Conservation (phyloP, 75 land plant genomes). For the Azolla pinnata region DNA sequence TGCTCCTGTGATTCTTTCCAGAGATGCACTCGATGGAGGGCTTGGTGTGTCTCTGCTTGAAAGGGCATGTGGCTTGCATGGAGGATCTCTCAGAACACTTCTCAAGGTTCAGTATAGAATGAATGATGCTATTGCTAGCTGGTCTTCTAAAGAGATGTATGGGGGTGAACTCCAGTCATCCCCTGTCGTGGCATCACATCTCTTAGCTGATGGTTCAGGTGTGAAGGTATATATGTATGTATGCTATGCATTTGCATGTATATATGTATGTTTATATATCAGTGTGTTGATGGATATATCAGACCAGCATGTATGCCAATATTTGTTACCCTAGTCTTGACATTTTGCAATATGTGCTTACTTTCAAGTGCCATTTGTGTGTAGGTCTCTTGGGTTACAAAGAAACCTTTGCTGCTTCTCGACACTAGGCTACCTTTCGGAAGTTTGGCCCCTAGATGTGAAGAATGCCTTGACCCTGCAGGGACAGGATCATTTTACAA, state of each 20-base stretch:
- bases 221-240: slow-evolving; percentile 47
- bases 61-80: slow-evolving; percentile 52
- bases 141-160: slow-evolving; percentile 91
- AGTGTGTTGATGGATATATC: too few species aligned
- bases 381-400: slow-evolving; percentile 67
- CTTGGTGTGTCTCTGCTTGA: slow-evolving; percentile 70
- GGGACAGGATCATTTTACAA: slow-evolving; percentile 90
- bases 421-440: slow-evolving; percentile 84
- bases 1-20: slow-evolving; percentile 75
- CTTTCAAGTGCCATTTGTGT: too few species aligned
- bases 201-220: slow-evolving; percentile 60
- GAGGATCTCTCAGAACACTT: slow-evolving; percentile 46
- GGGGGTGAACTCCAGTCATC: slow-evolving; percentile 50
- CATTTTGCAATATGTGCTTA: slow-evolving; percentile 1
- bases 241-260: too few species aligned
- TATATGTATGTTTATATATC: too few species aligned
- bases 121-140: slow-evolving; percentile 81
- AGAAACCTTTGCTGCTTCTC: slow-evolving; percentile 58
- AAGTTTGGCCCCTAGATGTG: slow-evolving; percentile 69
- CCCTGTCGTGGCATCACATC: slow-evolving; percentile 50
- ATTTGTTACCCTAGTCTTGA: too few species aligned
- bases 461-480: slow-evolving; percentile 72
- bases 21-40: slow-evolving; percentile 69
- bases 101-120: slow-evolving; percentile 63
- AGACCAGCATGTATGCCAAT: too few species aligned